Percentiles rank a stretch among this genome's conserved stretches.
Evolutionary conservation across 495 filamentous ascomycete species (phyloP).

Genomic region (Neurospora sp.): DNA sequence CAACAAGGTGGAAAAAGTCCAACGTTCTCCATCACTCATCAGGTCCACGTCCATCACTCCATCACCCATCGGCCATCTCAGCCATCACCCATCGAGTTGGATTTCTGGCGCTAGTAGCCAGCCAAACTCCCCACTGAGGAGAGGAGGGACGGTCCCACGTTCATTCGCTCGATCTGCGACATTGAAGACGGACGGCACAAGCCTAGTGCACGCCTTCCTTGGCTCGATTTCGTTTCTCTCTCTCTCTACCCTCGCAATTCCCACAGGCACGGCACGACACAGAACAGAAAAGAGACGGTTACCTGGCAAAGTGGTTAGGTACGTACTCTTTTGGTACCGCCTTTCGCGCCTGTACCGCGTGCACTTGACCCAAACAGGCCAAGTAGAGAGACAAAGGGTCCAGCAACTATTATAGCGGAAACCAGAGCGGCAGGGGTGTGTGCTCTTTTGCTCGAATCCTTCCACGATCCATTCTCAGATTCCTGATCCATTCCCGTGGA

Average conservation of each 20-base stretch:
- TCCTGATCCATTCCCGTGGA: conserved; percentile 10
- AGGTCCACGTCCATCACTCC: background rate
- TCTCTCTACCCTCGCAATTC: background rate
- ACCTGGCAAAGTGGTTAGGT: background rate
- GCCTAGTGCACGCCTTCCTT: conserved; percentile 6
- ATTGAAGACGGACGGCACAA: conserved; percentile 11
- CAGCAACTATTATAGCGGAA: background rate
- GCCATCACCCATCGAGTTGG: background rate
- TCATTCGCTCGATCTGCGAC: conserved; percentile 19
- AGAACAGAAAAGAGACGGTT: background rate
- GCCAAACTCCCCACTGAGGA: background rate
- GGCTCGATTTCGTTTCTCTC: background rate
- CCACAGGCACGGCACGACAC: conserved; percentile 6
- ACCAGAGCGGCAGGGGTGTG: background rate
- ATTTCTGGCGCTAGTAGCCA: background rate
- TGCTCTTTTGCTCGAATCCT: background rate
- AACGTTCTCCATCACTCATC: background rate
- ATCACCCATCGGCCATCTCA: background rate
- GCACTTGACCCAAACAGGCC: background rate
- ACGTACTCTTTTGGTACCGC: background rate
- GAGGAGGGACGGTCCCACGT: conserved; percentile 7
- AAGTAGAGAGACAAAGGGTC: conserved; percentile 4
- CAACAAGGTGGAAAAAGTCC: background rate
- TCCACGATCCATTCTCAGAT: background rate
- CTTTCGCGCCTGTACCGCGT: background rate